Evolutionary conservation across 768 basidiomycete species (phyloP), one percentile per base, ranked within the genome.

Genomic region (Thelephora aurantiotincta): DNA sequence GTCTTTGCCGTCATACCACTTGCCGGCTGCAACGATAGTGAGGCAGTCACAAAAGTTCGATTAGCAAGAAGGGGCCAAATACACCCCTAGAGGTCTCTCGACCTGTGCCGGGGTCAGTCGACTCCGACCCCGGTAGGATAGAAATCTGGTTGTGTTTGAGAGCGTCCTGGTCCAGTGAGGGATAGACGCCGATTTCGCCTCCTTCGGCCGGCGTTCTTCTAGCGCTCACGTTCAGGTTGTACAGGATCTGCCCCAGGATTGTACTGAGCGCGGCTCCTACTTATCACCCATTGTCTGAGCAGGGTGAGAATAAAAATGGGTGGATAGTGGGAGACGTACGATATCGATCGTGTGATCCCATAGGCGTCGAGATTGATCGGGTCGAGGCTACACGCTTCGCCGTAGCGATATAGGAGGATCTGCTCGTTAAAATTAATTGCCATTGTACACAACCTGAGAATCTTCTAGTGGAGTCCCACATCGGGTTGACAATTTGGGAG

Each of bases 331-430:
- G 1, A 11, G 30, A 45, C 74, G 48, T 46, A 87, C 89, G 14
- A 76, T 81, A 52, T 72, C 68, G 34, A 78, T 70, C 0, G 91
- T 89, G 1, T 90, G 76, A 54, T 97, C 92, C 88, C 89, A 96
- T 13, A 90, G 3, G 87, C 84, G 50, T 85, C 80, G 13, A 87
- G 74, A 53, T 97, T 92, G 6, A 72, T 70, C 1, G 87, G 84
- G 57, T 94, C 82, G 20, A 86, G 67, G 49, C 73, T 78, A 55
- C 82, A 74, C 1, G 86, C 76, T 58, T 96, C 92, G 0, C 82
- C 71, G 58, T 86, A 88, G 58, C 94, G 97, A 58, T 97, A 97
- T n/a, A n/a, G n/a, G 33, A 96, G 60, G 2, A 89, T 88, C 62
- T 97, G 91, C 50, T 91, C 83, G 41, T 77, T 73, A 50, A 78